Percentiles rank a stretch among this genome's conserved stretches.
phyloP scores from a whole-genome alignment of 352 stramenopile genomes.

The Peronosclerospora sorghi region DNA sequence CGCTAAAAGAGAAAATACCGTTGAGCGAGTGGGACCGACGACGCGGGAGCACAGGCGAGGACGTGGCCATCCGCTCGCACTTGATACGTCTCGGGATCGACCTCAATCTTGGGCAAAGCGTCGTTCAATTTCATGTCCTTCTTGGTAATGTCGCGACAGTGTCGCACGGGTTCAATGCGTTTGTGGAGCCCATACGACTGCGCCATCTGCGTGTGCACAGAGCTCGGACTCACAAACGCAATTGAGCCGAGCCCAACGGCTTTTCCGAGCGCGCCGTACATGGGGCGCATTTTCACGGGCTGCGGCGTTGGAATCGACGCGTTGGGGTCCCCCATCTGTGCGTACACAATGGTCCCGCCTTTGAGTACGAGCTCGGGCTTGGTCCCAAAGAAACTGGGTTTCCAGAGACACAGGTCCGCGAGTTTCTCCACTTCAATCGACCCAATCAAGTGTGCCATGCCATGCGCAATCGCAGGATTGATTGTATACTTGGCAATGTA shows the following conservation, averaged over 20 bases:
- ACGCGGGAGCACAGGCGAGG: constrained; percentile 78
- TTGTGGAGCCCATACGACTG: constrained; percentile 82
- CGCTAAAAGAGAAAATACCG: constrained; percentile 94
- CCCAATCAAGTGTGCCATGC: constrained; percentile 92
- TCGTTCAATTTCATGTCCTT: constrained; percentile 96
- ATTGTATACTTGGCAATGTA: constrained; percentile 98
- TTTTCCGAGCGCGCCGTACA: constrained; percentile 81
- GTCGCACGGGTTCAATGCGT: constrained; percentile 66
- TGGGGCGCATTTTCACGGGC: constrained; percentile 91
- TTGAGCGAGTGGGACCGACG: constrained; percentile 84
- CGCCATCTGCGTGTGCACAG: constrained; percentile 54
- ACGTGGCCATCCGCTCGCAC: constrained; percentile 85
- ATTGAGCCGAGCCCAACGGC: constrained; percentile 61
- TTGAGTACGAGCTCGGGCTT: constrained; percentile 97
- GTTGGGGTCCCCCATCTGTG: constrained; percentile 96
- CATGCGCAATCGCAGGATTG: constrained; percentile 94
- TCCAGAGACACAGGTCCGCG: constrained; percentile 93
- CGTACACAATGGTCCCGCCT: constrained; percentile 88
- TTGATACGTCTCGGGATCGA: constrained; percentile 95
- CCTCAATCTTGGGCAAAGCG: constrained; percentile 86
- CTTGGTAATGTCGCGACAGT: constrained; percentile 86
- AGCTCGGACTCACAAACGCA: constrained; percentile 86
- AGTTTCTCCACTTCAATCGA: constrained; percentile 90
- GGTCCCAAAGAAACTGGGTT: constrained; percentile 90
- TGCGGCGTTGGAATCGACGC: constrained; percentile 94